Percentiles rank a stretch among this genome's conserved stretches.
Conservation (phyloP, 768 basidiomycete genomes). For the Pulveroboletus sp. region DNA sequence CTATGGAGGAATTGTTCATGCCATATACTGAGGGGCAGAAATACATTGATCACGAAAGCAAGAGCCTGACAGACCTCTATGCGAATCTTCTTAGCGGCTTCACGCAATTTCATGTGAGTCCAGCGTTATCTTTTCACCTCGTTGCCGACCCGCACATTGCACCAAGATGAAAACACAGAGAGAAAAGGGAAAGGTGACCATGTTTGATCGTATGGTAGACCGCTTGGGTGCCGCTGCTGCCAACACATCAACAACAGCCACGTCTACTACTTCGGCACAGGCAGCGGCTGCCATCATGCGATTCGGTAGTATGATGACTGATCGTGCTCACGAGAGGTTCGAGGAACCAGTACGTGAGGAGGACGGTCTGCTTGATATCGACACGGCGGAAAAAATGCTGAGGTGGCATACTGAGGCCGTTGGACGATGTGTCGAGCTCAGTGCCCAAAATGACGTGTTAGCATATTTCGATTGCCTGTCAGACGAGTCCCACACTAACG, state of each 20-base stretch:
- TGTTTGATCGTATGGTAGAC: constrained; percentile 91
- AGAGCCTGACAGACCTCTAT: constrained; percentile 77
- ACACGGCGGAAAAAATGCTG: constrained; percentile 83
- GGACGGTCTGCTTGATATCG: constrained; percentile 75
- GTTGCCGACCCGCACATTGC: constrained; percentile 5
- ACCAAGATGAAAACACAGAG: constrained; percentile 55
- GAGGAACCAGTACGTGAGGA: constrained; percentile 76
- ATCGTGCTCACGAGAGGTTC: constrained; percentile 45
- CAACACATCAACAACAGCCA: constrained; percentile 53
- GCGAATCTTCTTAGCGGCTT: constrained; percentile 66
- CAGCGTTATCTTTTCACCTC: not conserved
- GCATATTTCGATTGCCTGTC: constrained; percentile 26
- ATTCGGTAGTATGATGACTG: constrained; percentile 73
- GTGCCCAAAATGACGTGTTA: constrained; percentile 76
- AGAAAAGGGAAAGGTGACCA: constrained; percentile 57
- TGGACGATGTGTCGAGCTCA: constrained; percentile 90
- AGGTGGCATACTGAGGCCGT: constrained; percentile 98
- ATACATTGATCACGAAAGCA: constrained; percentile 89
- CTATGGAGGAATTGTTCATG: constrained; percentile 94
- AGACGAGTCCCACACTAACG: constrained; percentile 1
- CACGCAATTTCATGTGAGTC: constrained; percentile 79
- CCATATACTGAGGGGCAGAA: constrained; percentile 89
- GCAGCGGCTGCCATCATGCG: constrained; percentile 88
- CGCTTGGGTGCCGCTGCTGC: constrained; percentile 71
- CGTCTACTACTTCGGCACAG: constrained; percentile 68